Base-by-base conservation (phyloP, 805 yeast genomes). In the Saturnispora sanitii region DNA sequence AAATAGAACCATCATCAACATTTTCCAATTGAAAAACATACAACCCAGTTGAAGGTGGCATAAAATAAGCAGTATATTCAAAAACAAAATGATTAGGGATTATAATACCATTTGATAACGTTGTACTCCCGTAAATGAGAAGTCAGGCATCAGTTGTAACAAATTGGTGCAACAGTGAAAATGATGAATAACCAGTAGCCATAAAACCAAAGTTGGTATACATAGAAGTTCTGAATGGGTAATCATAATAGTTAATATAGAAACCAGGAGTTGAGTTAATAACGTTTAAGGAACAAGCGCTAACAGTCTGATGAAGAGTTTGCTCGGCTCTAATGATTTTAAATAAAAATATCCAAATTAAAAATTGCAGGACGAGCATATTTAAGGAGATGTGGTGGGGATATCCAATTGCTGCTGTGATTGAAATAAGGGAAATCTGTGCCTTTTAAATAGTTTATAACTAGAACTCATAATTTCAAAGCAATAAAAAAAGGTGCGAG, bases 1-100 rank as follows among this genome's bases (percentile, higher is more conserved):
- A 51, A 30, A 64, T 56, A 43, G 53, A 53, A 19, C 52, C 48
- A 45, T 61, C 64, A 49, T 60, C 66, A 20, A 52, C 51, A 8
- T 35, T 29, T 6, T 22, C 20, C 5, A 58, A 35, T 6, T 37
- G 33, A 30, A 61, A 46, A 1, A 41, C 37, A 36, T 55, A 61
- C 5, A 46, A 31, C 40, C 66, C 66, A 17, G 55, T 45, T 12
- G 38, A 44, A 4, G 47, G 40, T 5, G 66, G 61, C 15, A 25
- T 19, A 15, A 43, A 43, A 33, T 40, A 43, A 40, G 41, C 44
- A 6, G 41, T 43, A 13, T 38, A 40, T 40, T 45, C 48, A 26
- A 43, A 18, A 4, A 43, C 12, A n/a, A 43, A 42, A 34, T 31
- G 17, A 9, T 31, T 31, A 25, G 11, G 8, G 27, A 25, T 8